Conservation (phyloP, 352 stramenopile genomes). For the Pseudoperonospora humuli region DNA sequence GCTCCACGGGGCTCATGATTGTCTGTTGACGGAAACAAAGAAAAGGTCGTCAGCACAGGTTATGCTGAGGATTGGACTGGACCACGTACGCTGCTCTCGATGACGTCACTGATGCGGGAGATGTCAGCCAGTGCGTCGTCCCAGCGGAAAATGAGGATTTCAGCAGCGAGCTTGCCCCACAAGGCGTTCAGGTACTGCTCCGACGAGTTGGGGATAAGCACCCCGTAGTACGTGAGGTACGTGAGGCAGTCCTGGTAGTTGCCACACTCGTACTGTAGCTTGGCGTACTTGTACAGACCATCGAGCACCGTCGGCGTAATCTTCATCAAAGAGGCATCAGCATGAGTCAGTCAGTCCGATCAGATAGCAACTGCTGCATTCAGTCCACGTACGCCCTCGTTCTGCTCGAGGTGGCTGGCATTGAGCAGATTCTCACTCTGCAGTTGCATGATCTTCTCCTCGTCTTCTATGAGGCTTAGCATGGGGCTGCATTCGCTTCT, state of each 20-base stretch:
- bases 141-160: slow-evolving; percentile 96
- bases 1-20: slow-evolving; percentile 81
- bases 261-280: slow-evolving; percentile 96
- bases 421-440: slow-evolving; percentile 81
- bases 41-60: slow-evolving; percentile 2
- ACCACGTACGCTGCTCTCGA: slow-evolving; percentile 86
- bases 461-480: slow-evolving; percentile 75
- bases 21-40: slow-evolving; percentile 22
- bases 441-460: slow-evolving; percentile 82
- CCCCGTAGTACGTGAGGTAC: slow-evolving; percentile 87
- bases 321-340: slow-evolving; percentile 13
- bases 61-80: background rate
- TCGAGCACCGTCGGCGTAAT: slow-evolving; percentile 88
- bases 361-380: background rate
- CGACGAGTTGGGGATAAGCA: slow-evolving; percentile 79
- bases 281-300: slow-evolving; percentile 91
- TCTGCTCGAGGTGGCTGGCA: slow-evolving; percentile 68
- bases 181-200: slow-evolving; percentile 87
- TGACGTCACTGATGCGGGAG: slow-evolving; percentile 89
- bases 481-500: slow-evolving; percentile 73
- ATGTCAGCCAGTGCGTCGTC: slow-evolving; percentile 92
- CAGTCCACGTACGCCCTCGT: slow-evolving; percentile 53
- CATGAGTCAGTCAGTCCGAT: background rate
- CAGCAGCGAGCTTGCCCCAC: slow-evolving; percentile 94
- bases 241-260: slow-evolving; percentile 91